Evolutionary conservation across 75 land plant genomes (phyloP), one percentile per base, ranked within the genome.

Genomic region (Picea sitchensis): DNA sequence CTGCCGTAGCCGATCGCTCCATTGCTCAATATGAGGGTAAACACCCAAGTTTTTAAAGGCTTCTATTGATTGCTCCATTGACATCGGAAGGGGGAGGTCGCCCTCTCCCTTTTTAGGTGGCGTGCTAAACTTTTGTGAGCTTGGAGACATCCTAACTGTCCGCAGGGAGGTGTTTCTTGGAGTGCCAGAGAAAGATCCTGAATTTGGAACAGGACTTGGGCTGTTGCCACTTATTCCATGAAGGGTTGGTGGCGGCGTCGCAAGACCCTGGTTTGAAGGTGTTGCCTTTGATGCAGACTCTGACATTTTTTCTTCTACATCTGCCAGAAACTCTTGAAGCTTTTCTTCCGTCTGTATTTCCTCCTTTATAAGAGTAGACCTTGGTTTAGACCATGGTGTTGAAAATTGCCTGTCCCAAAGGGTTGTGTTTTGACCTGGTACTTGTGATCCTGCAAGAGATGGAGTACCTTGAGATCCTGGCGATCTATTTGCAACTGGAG

Each of bases 61-160:
- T 81, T 89, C 93, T 44, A 86, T 81, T 20, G 89, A 78, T 59
- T 93, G 90, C 72, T 98, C 98, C 79, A 93, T 79, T 17, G 93
- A 85, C 96, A 98, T 92, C 0, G 99, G 95, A 30, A 85, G 62
- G 58, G 96, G 96, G 74, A 93, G 78, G 4, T 98, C 99, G 15
- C 88, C 94, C 32, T 98, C 98, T 65, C 94, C 99, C 79, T 93
- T 98, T 79, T 94, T 95, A 14, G 98, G 98, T 6, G 99, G 89
- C 17, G 93, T 87, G 14, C 75, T 82, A 75, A 86, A 93, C 78
- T 95, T 95, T 80, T 95, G 94, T 23, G 91, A 83, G 62, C 82
- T 83, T 54, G 98, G 99, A 32, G 98, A 98, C 89, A 93, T 90
- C 77, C 99, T 88, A 77, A 95, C 87, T n/a, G 99, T 82, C 83